Conservation (phyloP, 164 flowering plant species). For the Piper longum region DNA sequence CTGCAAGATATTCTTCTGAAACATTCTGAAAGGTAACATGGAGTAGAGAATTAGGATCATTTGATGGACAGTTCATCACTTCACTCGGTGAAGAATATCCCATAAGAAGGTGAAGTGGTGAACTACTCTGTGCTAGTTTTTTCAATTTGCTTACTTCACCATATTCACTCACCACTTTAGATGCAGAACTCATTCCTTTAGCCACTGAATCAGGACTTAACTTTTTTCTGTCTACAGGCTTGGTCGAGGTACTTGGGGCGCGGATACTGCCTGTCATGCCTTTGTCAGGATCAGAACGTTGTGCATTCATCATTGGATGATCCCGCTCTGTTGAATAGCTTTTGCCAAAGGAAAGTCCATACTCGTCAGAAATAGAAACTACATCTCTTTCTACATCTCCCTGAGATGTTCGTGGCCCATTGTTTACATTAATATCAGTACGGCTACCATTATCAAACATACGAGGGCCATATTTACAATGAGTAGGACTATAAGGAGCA, state of each 20-base stretch:
- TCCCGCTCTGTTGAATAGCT: conserved; percentile 38
- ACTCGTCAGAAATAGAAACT: conserved; percentile 40
- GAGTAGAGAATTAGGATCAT: neutral
- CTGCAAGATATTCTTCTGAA: conserved; percentile 3
- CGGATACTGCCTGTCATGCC: conserved; percentile 7
- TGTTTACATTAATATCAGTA: conserved; percentile 7
- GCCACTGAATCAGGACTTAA: neutral
- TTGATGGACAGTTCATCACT: neutral
- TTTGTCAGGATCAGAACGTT: conserved; percentile 1
- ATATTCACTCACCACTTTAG: neutral
- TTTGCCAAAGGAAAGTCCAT: conserved; percentile 22
- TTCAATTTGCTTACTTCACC: neutral
- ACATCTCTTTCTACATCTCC: conserved; percentile 8
- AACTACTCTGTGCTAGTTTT: conserved; percentile 6
- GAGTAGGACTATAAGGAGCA: conserved; percentile 18
- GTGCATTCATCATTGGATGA: conserved; percentile 9
- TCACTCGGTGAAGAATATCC: conserved; percentile 58
- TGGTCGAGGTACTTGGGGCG: conserved; percentile 6
- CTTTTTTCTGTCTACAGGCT: conserved; percentile 5
- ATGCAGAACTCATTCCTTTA: neutral
- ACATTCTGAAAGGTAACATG: neutral
- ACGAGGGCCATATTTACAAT: conserved; percentile 25
- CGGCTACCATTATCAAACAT: conserved; percentile 15
- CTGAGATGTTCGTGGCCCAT: conserved; percentile 9
- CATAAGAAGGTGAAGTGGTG: conserved; percentile 69